Base-by-base conservation (phyloP, 768 basidiomycete species). In the Psilocybe cyanescens region DNA sequence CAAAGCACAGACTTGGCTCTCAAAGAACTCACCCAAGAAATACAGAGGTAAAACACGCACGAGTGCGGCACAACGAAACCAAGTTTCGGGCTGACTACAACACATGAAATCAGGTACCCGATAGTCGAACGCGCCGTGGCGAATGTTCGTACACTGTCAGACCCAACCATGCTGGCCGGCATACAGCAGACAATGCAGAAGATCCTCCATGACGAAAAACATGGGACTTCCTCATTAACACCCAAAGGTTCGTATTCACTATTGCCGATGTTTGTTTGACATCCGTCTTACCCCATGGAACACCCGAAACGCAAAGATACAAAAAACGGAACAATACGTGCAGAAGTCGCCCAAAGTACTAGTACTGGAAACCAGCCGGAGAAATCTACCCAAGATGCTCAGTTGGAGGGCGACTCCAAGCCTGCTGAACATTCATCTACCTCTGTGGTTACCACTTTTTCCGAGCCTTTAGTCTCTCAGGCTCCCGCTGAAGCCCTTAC, bases 11-110 rank as follows among this genome's bases (percentile, higher is more conserved):
- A 89, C 2, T 72, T 73, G 8, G 75, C 85, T n/a, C 77, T 84
- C 63, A 76, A 81, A 59, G 90, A 91, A 64, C 74, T 92, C 12
- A 81, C 87, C 77, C 88, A 90, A 50, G 89, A 92, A 68, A 76
- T 92, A 30, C 88, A 90, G 72, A 82, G 89, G 90, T 86, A 55
- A 65, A 75, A 35, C 16, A 35, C 11, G 33, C 33, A 35, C 33
- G 33, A 24, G 24, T 24, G 2, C 24, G 24, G 37, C 30, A 37
- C 17, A 44, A 28, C 12, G 29, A 39, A 35, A 35, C 33, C 33
- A 35, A 24, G 24, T 24, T 24, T 35, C 33, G 33, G 11, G 9
- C 54, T 19, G 30, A 17, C 16, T 9, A 35, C n/a, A 44, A n/a
- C 9, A 4, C 17, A 37, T 7, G 17, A 24, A 17, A 12, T 24